Conservation (phyloP, 331 rosid genomes). For the Ulmus americana region DNA sequence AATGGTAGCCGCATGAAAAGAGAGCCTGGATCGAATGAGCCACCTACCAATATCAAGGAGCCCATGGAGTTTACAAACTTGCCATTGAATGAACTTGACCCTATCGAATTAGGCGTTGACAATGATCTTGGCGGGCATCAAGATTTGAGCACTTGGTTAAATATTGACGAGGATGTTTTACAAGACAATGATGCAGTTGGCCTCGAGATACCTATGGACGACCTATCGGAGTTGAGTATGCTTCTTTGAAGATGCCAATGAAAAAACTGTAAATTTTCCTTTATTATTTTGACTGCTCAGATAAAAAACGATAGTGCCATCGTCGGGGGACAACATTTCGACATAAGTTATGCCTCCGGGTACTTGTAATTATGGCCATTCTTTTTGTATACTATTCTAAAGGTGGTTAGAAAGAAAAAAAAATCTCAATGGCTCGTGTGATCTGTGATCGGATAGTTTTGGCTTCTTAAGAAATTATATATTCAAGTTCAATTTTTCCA, state of each 20-base stretch:
- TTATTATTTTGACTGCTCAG: constrained; percentile 31
- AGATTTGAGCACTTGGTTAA: constrained; percentile 65
- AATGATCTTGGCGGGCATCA: constrained; percentile 53
- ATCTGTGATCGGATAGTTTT: constrained; percentile 19
- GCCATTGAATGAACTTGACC: constrained; percentile 51
- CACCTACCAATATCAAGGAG: constrained; percentile 37
- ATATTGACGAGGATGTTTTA: constrained; percentile 60
- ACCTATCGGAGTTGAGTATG: constrained; percentile 59
- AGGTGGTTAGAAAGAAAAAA: constrained; percentile 15
- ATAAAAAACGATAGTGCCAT: constrained; percentile 26
- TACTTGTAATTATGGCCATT: constrained; percentile 77
- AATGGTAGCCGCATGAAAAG: constrained; percentile 27
- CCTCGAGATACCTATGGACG: constrained; percentile 88
- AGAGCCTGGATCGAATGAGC: constrained; percentile 33
- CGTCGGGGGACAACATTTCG: constrained; percentile 45
- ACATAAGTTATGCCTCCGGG: constrained; percentile 49
- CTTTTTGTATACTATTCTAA: constrained; percentile 51
- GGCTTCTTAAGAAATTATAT: constrained; percentile 27
- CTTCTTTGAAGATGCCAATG: constrained; percentile 35
- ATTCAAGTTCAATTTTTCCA: constrained; percentile 17
- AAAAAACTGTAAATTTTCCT: constrained; percentile 27
- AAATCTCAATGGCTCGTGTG: constrained; percentile 45
- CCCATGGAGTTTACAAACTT: constrained; percentile 38
- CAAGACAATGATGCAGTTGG: constrained; percentile 55
- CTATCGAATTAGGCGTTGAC: constrained; percentile 51